Evolutionary conservation across 805 yeast genomes (phyloP).

Genomic region (Cyberlindnera euphorbiiphila): DNA sequence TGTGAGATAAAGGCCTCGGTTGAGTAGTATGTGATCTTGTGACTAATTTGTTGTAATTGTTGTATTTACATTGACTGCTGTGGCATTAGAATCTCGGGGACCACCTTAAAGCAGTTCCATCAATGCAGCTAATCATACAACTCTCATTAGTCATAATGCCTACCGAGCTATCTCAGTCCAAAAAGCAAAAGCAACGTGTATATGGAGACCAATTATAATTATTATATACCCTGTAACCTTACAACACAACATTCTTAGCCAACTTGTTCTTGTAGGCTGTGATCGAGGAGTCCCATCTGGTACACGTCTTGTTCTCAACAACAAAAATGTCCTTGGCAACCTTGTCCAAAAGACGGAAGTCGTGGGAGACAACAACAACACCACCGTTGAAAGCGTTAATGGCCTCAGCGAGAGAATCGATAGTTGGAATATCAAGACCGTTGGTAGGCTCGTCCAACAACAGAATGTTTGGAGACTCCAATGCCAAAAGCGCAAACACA

Average conservation of each 20-base stretch:
- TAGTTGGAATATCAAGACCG: constrained; percentile 97
- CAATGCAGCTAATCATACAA: too few species aligned
- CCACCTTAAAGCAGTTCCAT: too few species aligned
- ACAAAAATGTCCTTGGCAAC: constrained; percentile 97
- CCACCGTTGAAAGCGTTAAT: constrained; percentile 95
- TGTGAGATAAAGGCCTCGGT: too few species aligned
- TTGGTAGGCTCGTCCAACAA: constrained; percentile 99
- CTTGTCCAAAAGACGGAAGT: constrained; percentile 95
- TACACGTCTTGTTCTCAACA: constrained; percentile 92
- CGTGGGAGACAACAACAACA: constrained; percentile 97
- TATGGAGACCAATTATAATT: constrained; percentile 3
- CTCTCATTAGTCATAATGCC: too few species aligned
- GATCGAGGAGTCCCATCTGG: constrained; percentile 93
- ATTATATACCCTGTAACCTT: constrained; percentile 20
- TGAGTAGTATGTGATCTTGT: too few species aligned
- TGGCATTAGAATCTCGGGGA: too few species aligned
- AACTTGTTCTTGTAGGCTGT: constrained; percentile 89
- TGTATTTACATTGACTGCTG: too few species aligned
- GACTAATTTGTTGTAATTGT: too few species aligned
- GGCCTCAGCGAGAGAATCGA: constrained; percentile 96
- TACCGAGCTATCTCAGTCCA: too few species aligned
- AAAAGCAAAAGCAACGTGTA: constrained; percentile 1
- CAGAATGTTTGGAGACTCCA: constrained; percentile 92
- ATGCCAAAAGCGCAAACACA: constrained; percentile 92
- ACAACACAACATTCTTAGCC: constrained; percentile 84